Evolutionary conservation across 495 filamentous ascomycete species (phyloP).

Genomic region (Xylaria venustula): DNA sequence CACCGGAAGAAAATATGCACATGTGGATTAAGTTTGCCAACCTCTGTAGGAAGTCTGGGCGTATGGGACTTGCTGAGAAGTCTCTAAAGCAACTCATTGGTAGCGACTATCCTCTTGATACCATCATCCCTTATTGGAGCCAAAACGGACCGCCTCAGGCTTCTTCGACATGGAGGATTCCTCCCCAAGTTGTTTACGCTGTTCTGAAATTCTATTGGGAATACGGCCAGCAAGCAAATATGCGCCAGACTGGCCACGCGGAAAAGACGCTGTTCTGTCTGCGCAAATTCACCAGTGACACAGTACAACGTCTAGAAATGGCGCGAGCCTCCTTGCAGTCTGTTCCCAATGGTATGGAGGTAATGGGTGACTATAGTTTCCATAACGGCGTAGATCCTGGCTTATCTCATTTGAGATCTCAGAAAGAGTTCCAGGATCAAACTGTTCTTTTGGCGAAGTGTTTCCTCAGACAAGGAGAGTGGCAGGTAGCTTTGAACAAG

Average conservation of each 20-base stretch:
- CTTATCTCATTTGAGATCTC: slow-evolving; percentile 38
- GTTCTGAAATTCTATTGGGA: slow-evolving; percentile 95
- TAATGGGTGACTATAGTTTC: slow-evolving; percentile 51
- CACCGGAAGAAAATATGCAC: slow-evolving; percentile 86
- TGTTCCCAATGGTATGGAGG: slow-evolving; percentile 49
- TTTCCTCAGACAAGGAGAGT: slow-evolving; percentile 92
- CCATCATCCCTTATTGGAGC: slow-evolving; percentile 54
- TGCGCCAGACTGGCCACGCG: slow-evolving; percentile 39
- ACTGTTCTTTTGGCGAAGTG: slow-evolving; percentile 87
- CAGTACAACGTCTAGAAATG: slow-evolving; percentile 70
- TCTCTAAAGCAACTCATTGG: slow-evolving; percentile 73
- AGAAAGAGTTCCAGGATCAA: slow-evolving; percentile 55
- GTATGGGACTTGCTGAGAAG: slow-evolving; percentile 94
- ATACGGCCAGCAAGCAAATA: slow-evolving; percentile 53
- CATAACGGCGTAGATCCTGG: slow-evolving; percentile 56
- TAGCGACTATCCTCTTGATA: slow-evolving; percentile 62
- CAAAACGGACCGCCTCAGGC: slow-evolving; percentile 43
- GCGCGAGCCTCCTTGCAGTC: slow-evolving; percentile 52
- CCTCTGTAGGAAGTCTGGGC: slow-evolving; percentile 90
- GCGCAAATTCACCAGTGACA: slow-evolving; percentile 74
- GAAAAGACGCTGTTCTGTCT: slow-evolving; percentile 73
- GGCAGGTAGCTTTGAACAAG: slow-evolving; percentile 78
- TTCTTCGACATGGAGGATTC: slow-evolving; percentile 44
- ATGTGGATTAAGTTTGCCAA: slow-evolving; percentile 99
- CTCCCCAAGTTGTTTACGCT: slow-evolving; percentile 84